Conservation (phyloP, 108 stramenopile species). For the Fistulifera pelliculosa region DNA sequence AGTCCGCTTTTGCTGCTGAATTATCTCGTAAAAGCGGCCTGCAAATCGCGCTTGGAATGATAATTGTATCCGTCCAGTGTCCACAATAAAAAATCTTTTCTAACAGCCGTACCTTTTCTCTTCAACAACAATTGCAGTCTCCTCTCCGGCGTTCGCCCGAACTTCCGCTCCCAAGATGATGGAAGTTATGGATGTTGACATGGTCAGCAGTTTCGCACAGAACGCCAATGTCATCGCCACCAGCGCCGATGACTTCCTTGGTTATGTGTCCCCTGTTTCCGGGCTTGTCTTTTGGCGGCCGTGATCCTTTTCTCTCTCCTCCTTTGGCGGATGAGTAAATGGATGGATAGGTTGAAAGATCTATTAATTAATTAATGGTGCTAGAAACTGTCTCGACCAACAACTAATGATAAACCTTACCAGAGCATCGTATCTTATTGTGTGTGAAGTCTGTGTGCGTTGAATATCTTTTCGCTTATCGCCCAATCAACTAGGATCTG, state of each 20-base stretch:
- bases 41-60: no score
- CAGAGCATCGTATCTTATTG: no score
- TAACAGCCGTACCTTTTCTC: background rate
- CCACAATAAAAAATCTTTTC: background rate
- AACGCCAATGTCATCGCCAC: slow-evolving; percentile 67
- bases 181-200: slow-evolving; percentile 50
- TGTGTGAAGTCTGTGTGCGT: no score
- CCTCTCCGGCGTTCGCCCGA: slow-evolving; percentile 35
- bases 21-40: no score
- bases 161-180: slow-evolving; percentile 53
- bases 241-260: slow-evolving; percentile 54
- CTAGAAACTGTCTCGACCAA: no score
- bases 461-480: background rate
- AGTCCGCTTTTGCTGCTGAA: no score
- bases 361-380: no score
- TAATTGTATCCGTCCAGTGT: no score
- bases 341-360: background rate
- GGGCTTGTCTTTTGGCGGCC: slow-evolving; percentile 66
- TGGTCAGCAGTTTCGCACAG: slow-evolving; percentile 33
- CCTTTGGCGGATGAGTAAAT: slow-evolving; percentile 70
- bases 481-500: no score
- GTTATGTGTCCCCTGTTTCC: slow-evolving; percentile 72
- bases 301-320: slow-evolving; percentile 81
- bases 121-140: slow-evolving; percentile 4
- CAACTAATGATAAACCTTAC: no score